Base-by-base conservation (phyloP, 495 filamentous ascomycete species). In the Durotheca rogersii region DNA sequence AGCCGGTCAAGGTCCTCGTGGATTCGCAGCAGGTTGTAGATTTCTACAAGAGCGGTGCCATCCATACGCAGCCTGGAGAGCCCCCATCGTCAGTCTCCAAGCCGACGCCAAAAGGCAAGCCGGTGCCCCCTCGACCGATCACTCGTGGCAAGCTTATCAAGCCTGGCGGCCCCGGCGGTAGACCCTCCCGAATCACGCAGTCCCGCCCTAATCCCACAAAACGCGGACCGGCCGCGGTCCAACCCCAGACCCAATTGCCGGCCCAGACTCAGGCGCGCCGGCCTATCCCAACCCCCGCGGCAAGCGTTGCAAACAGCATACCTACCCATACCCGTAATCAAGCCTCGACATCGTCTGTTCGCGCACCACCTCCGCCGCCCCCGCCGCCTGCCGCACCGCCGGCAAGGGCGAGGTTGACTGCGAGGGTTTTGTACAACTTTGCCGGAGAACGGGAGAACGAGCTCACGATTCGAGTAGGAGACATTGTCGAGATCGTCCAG, bases 381-480 rank as follows among this genome's bases (percentile, higher is more conserved):
- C 84, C 88, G 0, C 89, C 90, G 3, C 85, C 89, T 12, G 77
- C 89, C 9, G 81, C 87, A 5, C 74, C 87, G 4, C 75, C 85
- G 32, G 76, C 79, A n/a, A 78, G 81, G 23, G 73, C 82, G 12
- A 81, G 81, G 40, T 82, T 81, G 47, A 92, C 89, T 61, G 87
- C 91, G 6, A 87, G 85, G 72, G 94, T 87, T 5, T 64, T 95
- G 27, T 99, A 97, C 58, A 89, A 94, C 56, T 99, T 96, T 61
- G 74, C 66, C 34, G 89, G 90, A 16, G 81, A 87, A 47, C 86
- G 77, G 38, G 76, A 80, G 41, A 93, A 89, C 52, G 89, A 96
- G 67, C 74, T 97, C 14, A 82, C 83, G 11, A 74, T 99, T 18
- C 77, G 67, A 45, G 80, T 83, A 31, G 90, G 85, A 42, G 87